Evolutionary conservation across 257 asterid genomes (phyloP), one percentile per base, ranked within the genome.

Genomic region (Primulina eburnea): DNA sequence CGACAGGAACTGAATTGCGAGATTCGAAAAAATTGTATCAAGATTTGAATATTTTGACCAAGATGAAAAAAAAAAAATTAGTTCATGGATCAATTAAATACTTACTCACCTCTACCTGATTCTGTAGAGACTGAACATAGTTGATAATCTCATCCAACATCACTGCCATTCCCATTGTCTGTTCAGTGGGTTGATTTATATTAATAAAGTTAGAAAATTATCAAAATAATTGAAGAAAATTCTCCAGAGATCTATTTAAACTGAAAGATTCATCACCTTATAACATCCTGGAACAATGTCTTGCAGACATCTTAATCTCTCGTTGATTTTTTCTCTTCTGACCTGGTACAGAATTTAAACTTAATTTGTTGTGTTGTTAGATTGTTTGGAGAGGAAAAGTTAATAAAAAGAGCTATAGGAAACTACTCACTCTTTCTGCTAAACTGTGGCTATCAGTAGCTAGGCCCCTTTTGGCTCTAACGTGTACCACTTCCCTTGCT

Each of bases 401-500:
- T 20, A 5, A 37, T 9, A 18, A n/a, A 14, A 32, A 1, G 9
- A 40, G 43, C 17, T 0, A 11, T 5, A 57, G 21, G 21, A 50
- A 50, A 16, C 32, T 60, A 52, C 83, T 69, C 76, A 92, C 98
- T 79, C 98, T 83, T 80, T 92, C 98, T 67, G 97, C 98, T 79
- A 92, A 85, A 73, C 98, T 92, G 82, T 92, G 98, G 73, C 96
- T 90, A 76, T 92, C 96, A 57, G 98, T 92, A 30, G 98, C 98
- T 69, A 88, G 96, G 35, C 98, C 98, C 60, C 97, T 86, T 78
- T 76, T 84, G n/a, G 97, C 98, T 72, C 98, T 85, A 43, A 92
- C 97, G 80, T 88, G 98, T 62, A 92, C 86, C 77, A 91, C 97
- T 64, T 86, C 95, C 56, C 80, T 55, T 56, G 74, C 62, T 81